phyloP scores from a whole-genome alignment of 78 protist species.

The Pelomyxa schiedti region DNA sequence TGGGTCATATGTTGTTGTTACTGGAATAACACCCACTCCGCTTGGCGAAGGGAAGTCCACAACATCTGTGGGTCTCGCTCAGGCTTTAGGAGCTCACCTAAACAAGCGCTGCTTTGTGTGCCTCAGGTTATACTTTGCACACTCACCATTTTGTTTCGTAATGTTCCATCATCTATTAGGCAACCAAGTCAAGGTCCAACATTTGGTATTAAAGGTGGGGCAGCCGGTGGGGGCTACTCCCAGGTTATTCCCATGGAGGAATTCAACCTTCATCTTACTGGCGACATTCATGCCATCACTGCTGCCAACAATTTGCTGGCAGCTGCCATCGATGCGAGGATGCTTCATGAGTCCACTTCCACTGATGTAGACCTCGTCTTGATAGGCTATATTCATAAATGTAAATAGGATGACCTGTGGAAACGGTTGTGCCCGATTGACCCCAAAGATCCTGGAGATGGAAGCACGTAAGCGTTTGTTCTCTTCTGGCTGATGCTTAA shows the following conservation, averaged over 20 bases:
- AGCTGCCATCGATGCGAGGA: constrained; percentile 93
- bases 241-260: constrained; percentile 95
- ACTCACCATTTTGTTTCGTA: constrained; percentile 95
- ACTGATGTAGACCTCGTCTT: constrained; percentile 59
- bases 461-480: no score
- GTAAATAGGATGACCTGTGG: no score
- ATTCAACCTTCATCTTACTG: constrained; percentile 91
- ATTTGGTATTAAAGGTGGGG: constrained; percentile 53
- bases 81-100: constrained; percentile 91
- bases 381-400: no score
- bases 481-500: no score
- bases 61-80: constrained; percentile 90
- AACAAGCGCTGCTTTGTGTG: constrained; percentile 58
- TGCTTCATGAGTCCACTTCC: constrained; percentile 83
- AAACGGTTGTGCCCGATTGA: constrained; percentile 61
- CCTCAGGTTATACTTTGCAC: constrained; percentile 89
- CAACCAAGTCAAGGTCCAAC: background rate
- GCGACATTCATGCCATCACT: constrained; percentile 97
- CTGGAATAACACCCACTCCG: constrained; percentile 93
- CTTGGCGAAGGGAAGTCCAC: constrained; percentile 97
- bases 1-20: constrained; percentile 87
- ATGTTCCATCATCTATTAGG: background rate
- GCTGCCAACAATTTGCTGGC: constrained; percentile 94
- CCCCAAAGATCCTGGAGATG: no score
- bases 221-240: constrained; percentile 91